A percentile compares a stretch with the other conserved stretches of the same genome.
These are phyloP conservation scores for Hansenula sp. DNA, from an alignment of 1,139 yeast genomes.

Conservation along the genomic window DNA sequence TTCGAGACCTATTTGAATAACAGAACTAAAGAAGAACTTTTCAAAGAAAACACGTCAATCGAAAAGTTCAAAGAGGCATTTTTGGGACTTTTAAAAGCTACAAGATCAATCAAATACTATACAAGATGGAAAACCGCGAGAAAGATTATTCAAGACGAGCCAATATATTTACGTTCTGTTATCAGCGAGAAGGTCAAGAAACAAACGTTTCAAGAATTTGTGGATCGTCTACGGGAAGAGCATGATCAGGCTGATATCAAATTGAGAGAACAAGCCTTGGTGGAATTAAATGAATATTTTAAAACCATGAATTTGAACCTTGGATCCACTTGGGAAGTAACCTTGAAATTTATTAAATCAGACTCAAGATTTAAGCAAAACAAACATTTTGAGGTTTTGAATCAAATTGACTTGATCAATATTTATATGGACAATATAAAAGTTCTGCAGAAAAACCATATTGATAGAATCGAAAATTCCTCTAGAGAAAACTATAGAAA, in stretches of 20 bases:
- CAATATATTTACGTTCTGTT: conserved; percentile 62
- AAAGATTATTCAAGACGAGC: conserved; percentile 53
- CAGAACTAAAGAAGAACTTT: conserved; percentile 50
- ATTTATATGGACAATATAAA: conserved; percentile 48
- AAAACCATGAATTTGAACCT: conserved; percentile 23
- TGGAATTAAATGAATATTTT: conserved; percentile 47
- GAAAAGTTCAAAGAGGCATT: conserved; percentile 57
- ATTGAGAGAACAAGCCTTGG: conserved; percentile 44
- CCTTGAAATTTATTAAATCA: conserved; percentile 34
- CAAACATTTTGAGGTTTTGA: conserved; percentile 49
- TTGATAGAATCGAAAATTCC: conserved; percentile 32
- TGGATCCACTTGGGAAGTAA: conserved; percentile 28
- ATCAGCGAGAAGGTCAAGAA: conserved; percentile 55
- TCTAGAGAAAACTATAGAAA: conserved; percentile 41
- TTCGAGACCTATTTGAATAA: conserved; percentile 64
- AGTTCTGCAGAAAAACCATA: conserved; percentile 35
- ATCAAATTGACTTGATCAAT: conserved; percentile 56
- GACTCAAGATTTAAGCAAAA: conserved; percentile 58
- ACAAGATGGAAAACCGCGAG: conserved; percentile 68
- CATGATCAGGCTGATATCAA: conserved; percentile 30
- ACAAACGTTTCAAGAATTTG: conserved; percentile 48
- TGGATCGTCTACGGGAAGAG: conserved; percentile 35
- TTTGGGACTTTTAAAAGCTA: conserved; percentile 39
- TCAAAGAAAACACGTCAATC: conserved; percentile 48
- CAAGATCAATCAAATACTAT: conserved; percentile 40